Percentiles rank a stretch among this genome's conserved stretches.
Conservation (phyloP, 495 filamentous ascomycete species). For the Aspergillus biplanus region DNA sequence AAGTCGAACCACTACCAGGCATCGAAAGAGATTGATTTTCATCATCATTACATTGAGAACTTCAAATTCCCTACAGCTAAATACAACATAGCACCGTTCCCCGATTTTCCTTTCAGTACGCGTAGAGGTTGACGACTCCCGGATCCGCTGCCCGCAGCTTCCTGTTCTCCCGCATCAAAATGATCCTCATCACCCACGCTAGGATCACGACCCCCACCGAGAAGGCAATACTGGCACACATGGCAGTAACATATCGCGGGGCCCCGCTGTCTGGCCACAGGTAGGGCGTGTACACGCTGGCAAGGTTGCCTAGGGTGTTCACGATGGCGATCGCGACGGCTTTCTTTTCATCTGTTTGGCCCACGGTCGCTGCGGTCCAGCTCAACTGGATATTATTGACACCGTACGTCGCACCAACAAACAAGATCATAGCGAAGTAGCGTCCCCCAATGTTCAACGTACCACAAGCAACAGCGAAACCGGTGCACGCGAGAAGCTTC, state of each 20-base stretch:
- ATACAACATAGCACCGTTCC: neutral
- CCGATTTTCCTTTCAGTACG: slow-evolving; percentile 9
- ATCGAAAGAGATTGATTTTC: too few relatives aligned
- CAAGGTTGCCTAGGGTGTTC: slow-evolving; percentile 51
- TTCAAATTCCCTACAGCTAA: too few relatives aligned
- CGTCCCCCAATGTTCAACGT: slow-evolving; percentile 43
- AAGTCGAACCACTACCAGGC: too few relatives aligned
- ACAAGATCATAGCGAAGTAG: slow-evolving; percentile 58
- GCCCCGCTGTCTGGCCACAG: slow-evolving; percentile 55
- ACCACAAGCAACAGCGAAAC: slow-evolving; percentile 46
- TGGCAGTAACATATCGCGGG: slow-evolving; percentile 49
- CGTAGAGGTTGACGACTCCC: slow-evolving; percentile 26
- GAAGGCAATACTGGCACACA: slow-evolving; percentile 50
- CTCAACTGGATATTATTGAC: slow-evolving; percentile 56
- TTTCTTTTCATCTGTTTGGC: slow-evolving; percentile 55
- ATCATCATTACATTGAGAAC: too few relatives aligned
- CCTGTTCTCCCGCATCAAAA: slow-evolving; percentile 51
- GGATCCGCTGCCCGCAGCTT: slow-evolving; percentile 41
- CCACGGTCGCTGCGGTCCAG: slow-evolving; percentile 58
- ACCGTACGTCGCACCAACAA: slow-evolving; percentile 49
- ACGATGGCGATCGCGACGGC: slow-evolving; percentile 50
- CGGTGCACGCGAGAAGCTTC: slow-evolving; percentile 42
- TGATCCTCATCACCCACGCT: slow-evolving; percentile 44
- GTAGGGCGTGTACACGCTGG: slow-evolving; percentile 54
- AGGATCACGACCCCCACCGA: slow-evolving; percentile 37